A percentile compares a stretch with the other conserved stretches of the same genome.
Evolutionary conservation across 1,139 yeast species (phyloP).

Genomic region (Pichia norvegensis): DNA sequence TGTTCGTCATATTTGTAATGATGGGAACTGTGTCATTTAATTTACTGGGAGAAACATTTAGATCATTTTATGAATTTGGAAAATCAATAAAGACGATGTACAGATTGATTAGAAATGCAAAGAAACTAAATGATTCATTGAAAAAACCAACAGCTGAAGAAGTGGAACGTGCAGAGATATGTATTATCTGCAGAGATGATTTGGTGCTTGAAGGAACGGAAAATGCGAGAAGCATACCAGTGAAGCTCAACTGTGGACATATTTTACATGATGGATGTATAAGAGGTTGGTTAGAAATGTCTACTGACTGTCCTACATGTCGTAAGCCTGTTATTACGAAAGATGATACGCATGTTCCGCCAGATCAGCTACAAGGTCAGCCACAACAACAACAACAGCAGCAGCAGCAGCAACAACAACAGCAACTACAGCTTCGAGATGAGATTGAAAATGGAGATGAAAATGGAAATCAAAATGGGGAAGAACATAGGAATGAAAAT

Average conservation of each 20-base stretch:
- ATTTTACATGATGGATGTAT: conserved; percentile 85
- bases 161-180: conserved; percentile 50
- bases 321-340: conserved; percentile 54
- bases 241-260: conserved; percentile 76
- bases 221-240: conserved; percentile 51
- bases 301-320: conserved; percentile 89
- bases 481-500: too few species aligned
- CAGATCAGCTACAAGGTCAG: neutral
- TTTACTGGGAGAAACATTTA: conserved; percentile 58
- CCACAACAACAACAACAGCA: neutral
- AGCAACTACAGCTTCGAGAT: neutral
- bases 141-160: conserved; percentile 56
- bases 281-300: conserved; percentile 87
- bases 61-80: conserved; percentile 38
- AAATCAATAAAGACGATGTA: conserved; percentile 46
- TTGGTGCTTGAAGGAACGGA: conserved; percentile 41
- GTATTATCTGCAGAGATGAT: conserved; percentile 82
- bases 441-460: too few species aligned
- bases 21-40: conserved; percentile 52
- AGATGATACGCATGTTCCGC: neutral
- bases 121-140: conserved; percentile 57
- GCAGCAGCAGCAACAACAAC: neutral
- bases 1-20: conserved; percentile 41
- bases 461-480: too few species aligned
- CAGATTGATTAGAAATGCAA: conserved; percentile 53